Evolutionary conservation across 179 eudicot species (phyloP).

Genomic region (Corrigiola litoralis): DNA sequence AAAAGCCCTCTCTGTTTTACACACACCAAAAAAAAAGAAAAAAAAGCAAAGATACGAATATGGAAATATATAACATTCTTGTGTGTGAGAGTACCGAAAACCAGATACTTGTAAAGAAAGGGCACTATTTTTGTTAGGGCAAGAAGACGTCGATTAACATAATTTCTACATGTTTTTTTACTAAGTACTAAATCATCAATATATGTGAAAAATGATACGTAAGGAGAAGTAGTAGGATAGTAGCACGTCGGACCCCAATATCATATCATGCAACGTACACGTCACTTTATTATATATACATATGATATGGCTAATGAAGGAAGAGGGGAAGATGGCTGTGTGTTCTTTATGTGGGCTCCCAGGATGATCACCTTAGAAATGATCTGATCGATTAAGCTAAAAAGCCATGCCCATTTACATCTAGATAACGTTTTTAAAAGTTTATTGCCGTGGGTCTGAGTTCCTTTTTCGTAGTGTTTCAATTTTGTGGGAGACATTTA

Average conservation of each 20-base stretch:
- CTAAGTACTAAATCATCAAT: no score
- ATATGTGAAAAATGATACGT: neutral
- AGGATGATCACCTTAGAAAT: neutral
- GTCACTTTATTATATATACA: neutral
- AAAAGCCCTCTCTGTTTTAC: no score
- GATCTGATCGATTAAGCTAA: slow-evolving; percentile 3
- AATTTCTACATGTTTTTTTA: no score
- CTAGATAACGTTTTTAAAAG: slow-evolving; percentile 19
- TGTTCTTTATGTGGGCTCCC: neutral
- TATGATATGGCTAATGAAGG: slow-evolving; percentile 9
- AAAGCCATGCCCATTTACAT: slow-evolving; percentile 18
- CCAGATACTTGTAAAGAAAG: no score
- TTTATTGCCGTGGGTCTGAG: neutral
- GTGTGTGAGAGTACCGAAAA: no score
- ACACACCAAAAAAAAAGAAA: no score
- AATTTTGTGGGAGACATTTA: neutral
- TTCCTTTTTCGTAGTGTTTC: slow-evolving; percentile 10
- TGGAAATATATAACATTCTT: no score
- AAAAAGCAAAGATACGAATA: no score
- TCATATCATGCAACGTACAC: slow-evolving; percentile 8
- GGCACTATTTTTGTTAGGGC: no score
- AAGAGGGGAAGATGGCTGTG: neutral
- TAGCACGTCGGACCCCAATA: neutral
- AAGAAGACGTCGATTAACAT: no score
- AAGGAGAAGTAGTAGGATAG: neutral